phyloP scores from a whole-genome alignment of 495 filamentous ascomycete species.

The Melanomma pulvis-pyrius region DNA sequence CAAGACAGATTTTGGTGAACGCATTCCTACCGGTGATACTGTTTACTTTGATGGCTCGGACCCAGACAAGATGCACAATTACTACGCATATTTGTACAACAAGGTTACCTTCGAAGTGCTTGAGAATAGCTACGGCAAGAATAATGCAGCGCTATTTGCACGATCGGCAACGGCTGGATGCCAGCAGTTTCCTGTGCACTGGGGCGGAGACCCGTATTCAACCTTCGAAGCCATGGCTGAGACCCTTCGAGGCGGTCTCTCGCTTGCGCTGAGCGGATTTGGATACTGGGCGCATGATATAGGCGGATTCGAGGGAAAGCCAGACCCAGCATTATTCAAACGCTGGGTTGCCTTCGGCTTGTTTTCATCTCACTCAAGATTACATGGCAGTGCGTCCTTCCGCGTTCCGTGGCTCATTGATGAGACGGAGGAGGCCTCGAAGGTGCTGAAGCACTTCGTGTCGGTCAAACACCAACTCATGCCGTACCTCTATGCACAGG shows the following conservation, averaged over 20 bases:
- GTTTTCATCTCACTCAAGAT: slow-evolving; percentile 64
- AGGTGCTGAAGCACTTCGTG: slow-evolving; percentile 60
- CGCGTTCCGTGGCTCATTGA: slow-evolving; percentile 69
- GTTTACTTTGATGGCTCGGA: slow-evolving; percentile 56
- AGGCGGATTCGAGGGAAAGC: slow-evolving; percentile 69
- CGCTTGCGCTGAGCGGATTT: slow-evolving; percentile 64
- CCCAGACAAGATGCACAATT: slow-evolving; percentile 69
- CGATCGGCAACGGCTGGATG: slow-evolving; percentile 64
- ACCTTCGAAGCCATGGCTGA: slow-evolving; percentile 74
- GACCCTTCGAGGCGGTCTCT: slow-evolving; percentile 66
- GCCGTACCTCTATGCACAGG: slow-evolving; percentile 64
- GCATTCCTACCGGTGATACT: slow-evolving; percentile 60
- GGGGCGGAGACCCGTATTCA: slow-evolving; percentile 68
- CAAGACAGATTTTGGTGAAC: slow-evolving; percentile 73
- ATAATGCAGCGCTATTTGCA: slow-evolving; percentile 65
- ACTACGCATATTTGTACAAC: slow-evolving; percentile 70
- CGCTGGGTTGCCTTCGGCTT: slow-evolving; percentile 73
- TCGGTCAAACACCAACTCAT: slow-evolving; percentile 64
- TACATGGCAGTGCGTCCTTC: slow-evolving; percentile 66
- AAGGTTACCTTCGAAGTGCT: slow-evolving; percentile 64
- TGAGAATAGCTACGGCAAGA: slow-evolving; percentile 56
- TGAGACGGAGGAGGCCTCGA: slow-evolving; percentile 55
- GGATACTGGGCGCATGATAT: slow-evolving; percentile 71
- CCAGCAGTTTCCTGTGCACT: slow-evolving; percentile 66
- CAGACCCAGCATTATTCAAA: slow-evolving; percentile 67